A percentile compares a stretch with the other conserved stretches of the same genome.
phyloP scores from a whole-genome alignment of 1,284 basidiomycete genomes.

The Cutaneotrichosporon dermatis region DNA sequence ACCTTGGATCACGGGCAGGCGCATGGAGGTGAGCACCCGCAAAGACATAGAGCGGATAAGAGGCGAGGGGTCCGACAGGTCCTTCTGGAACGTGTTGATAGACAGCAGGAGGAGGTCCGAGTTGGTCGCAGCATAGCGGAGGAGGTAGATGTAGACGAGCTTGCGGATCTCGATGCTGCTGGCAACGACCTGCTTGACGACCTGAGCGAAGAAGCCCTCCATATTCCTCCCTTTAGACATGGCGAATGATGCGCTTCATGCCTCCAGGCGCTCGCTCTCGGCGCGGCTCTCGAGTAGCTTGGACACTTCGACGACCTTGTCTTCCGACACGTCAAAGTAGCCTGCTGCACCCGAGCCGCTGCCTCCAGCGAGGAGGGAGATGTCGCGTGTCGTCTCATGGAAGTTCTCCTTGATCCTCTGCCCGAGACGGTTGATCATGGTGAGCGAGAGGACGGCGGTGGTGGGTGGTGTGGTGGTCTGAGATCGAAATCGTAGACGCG shows the following conservation, averaged over 20 bases:
- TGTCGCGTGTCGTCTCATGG: constrained; percentile 49
- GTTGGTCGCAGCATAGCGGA: constrained; percentile 85
- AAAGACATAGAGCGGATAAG: constrained; percentile 91
- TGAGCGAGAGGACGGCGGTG: constrained; percentile 3
- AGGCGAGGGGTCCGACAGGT: constrained; percentile 85
- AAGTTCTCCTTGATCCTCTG: constrained; percentile 51
- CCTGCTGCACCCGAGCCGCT: constrained; percentile 30
- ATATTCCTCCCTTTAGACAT: constrained; percentile 90
- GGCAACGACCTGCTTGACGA: constrained; percentile 89
- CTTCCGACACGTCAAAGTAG: constrained; percentile 50
- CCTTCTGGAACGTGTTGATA: constrained; percentile 98
- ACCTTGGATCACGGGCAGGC: constrained; percentile 74
- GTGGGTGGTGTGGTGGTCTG: too few relatives aligned
- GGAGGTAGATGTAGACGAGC: constrained; percentile 93
- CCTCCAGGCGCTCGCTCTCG: constrained; percentile 84
- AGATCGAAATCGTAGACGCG: too few relatives aligned
- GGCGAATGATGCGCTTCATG: constrained; percentile 84
- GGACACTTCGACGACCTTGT: constrained; percentile 58
- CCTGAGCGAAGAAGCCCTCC: constrained; percentile 85
- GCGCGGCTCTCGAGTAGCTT: constrained; percentile 78
- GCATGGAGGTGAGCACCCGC: constrained; percentile 87
- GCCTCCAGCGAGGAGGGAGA: constrained; percentile 40
- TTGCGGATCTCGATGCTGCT: constrained; percentile 90
- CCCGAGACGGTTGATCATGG: constrained; percentile 42
- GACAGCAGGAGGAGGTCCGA: constrained; percentile 93